Conservation (phyloP, 2,329 filamentous ascomycete genomes). For the Trichoderma hamatum region DNA sequence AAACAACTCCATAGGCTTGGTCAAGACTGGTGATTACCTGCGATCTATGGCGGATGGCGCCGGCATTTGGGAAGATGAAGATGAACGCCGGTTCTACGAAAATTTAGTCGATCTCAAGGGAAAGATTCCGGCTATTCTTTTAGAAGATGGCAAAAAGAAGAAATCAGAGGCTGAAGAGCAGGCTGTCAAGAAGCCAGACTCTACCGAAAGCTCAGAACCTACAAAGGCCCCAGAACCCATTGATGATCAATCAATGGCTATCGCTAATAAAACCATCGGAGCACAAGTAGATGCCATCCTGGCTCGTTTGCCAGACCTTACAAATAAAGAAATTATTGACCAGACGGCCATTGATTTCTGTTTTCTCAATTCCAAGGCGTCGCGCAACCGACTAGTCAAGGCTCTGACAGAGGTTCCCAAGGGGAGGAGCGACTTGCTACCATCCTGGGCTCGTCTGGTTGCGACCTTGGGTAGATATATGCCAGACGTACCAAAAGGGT, state of each 20-base stretch:
- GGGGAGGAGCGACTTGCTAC: slow-evolving; percentile 86
- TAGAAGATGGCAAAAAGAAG: slow-evolving; percentile 95
- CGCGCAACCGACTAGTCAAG: slow-evolving; percentile 90
- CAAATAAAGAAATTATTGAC: slow-evolving; percentile 88
- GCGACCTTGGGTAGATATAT: slow-evolving; percentile 93
- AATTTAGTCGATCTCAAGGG: slow-evolving; percentile 94
- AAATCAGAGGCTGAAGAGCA: slow-evolving; percentile 73
- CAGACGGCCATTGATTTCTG: slow-evolving; percentile 95
- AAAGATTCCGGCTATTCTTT: slow-evolving; percentile 88
- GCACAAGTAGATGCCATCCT: slow-evolving; percentile 93
- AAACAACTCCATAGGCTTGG: slow-evolving; percentile 83
- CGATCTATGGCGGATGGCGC: slow-evolving; percentile 86
- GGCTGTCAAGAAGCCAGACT: slow-evolving; percentile 73
- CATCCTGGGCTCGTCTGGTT: slow-evolving; percentile 88
- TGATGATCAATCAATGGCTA: slow-evolving; percentile 89
- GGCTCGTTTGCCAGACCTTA: slow-evolving; percentile 84
- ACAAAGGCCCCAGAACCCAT: slow-evolving; percentile 56
- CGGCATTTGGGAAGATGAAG: slow-evolving; percentile 98
- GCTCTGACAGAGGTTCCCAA: slow-evolving; percentile 93
- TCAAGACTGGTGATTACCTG: slow-evolving; percentile 92
- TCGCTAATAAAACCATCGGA: slow-evolving; percentile 96
- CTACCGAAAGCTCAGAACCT: slow-evolving; percentile 51
- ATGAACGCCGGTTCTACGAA: slow-evolving; percentile 97
- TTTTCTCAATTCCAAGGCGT: slow-evolving; percentile 97
- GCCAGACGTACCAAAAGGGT: slow-evolving; percentile 87